Evolutionary conservation across 192 early-diverging fungal species (phyloP).

Genomic region (Coemansia aciculifera): DNA sequence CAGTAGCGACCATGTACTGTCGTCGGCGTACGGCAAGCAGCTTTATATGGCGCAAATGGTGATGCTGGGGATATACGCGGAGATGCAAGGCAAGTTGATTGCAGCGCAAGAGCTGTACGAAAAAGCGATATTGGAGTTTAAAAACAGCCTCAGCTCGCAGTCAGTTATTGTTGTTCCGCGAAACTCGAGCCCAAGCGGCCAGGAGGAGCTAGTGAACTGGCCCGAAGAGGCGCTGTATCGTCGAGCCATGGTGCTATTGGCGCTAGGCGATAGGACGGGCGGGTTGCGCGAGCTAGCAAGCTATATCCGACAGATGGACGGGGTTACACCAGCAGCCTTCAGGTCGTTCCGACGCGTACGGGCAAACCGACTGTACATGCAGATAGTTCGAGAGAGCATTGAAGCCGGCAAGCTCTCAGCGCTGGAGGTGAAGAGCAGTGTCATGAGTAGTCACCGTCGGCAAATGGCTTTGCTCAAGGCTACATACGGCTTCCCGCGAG

Average conservation of each 20-base stretch:
- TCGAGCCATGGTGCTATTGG: conserved; percentile 52
- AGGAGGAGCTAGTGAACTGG: conserved; percentile 65
- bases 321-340: conserved; percentile 48
- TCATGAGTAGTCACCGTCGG: conserved; percentile 57
- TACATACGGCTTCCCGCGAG: conserved; percentile 60
- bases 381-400: conserved; percentile 44
- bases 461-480: conserved; percentile 64
- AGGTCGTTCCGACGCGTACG: conserved; percentile 57
- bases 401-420: conserved; percentile 33
- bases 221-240: conserved; percentile 71
- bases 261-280: conserved; percentile 17
- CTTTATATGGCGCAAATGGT: conserved; percentile 59
- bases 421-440: conserved; percentile 30
- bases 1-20: conserved; percentile 39
- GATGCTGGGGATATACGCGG: conserved; percentile 57
- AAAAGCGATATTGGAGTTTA: conserved; percentile 42
- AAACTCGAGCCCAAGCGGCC: conserved; percentile 28
- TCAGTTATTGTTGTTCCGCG: conserved; percentile 46
- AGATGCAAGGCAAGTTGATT: conserved; percentile 41
- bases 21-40: conserved; percentile 62
- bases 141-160: conserved; percentile 22
- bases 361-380: conserved; percentile 56
- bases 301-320: conserved; percentile 51
- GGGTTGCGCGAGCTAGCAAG: conserved; percentile 27
- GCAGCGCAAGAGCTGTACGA: conserved; percentile 59